These are phyloP conservation scores for Naganishia albida DNA, from an alignment of 1,284 basidiomycete genomes.

Conservation along the genomic window DNA sequence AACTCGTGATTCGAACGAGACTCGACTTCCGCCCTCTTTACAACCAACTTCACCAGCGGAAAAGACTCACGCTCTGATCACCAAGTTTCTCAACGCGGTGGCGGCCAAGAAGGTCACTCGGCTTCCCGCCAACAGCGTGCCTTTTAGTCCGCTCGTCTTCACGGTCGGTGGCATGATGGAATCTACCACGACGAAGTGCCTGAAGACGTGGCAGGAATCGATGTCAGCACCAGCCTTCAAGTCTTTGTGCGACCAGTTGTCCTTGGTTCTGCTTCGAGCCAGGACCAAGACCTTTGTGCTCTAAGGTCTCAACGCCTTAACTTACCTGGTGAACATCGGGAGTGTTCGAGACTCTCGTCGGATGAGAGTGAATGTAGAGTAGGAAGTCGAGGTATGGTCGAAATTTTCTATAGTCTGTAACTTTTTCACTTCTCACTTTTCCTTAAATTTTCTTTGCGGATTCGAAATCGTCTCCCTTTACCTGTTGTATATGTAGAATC, in stretches of 20 bases:
- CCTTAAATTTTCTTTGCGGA: too few relatives aligned
- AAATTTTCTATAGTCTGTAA: slow-evolving; percentile 1
- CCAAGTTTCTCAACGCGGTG: too few relatives aligned
- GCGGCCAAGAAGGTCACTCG: neutral
- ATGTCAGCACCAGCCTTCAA: neutral
- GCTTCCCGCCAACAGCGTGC: slow-evolving; percentile 4
- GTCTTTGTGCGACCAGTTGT: slow-evolving; percentile 3
- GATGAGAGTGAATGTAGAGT: neutral
- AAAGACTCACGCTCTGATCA: too few relatives aligned
- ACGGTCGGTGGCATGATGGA: slow-evolving; percentile 14
- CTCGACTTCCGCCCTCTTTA: too few relatives aligned
- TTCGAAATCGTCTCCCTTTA: too few relatives aligned
- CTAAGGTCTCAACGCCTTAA: neutral
- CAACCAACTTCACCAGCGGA: too few relatives aligned
- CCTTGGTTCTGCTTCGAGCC: slow-evolving; percentile 3
- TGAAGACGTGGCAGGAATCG: neutral
- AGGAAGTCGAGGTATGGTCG: neutral
- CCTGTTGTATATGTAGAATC: too few relatives aligned
- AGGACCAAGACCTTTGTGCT: too few relatives aligned
- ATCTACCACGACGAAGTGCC: too few relatives aligned
- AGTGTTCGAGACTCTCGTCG: neutral
- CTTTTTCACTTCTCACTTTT: too few relatives aligned
- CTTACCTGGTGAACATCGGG: too few relatives aligned
- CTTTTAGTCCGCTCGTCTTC: slow-evolving; percentile 4
- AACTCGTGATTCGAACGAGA: too few relatives aligned